Conservation (phyloP, 768 basidiomycete genomes). For the Kwoniella dejecticola region DNA sequence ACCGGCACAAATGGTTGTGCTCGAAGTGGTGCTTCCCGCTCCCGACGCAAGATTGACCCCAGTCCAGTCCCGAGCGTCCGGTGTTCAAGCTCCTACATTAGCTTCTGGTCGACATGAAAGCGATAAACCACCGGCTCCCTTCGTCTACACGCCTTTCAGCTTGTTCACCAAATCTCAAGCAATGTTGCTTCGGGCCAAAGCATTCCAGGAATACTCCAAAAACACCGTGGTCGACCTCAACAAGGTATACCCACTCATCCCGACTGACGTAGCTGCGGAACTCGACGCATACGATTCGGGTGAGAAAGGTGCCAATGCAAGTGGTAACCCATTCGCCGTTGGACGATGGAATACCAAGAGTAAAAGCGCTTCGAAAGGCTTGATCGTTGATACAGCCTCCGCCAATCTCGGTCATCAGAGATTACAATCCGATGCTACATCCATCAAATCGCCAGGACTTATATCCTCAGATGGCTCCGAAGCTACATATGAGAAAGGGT, state of each 20-base stretch:
- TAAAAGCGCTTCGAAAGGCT: constrained; percentile 11
- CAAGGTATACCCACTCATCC: constrained; percentile 36
- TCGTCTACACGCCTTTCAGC: constrained; percentile 54
- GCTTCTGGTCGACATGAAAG: constrained; percentile 29
- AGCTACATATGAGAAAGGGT: constrained; percentile 22
- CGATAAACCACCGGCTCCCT: constrained; percentile 52
- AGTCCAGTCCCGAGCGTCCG: constrained; percentile 43
- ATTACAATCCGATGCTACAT: constrained; percentile 7
- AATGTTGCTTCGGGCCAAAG: constrained; percentile 40
- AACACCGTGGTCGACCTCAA: constrained; percentile 31
- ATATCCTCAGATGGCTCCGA: constrained; percentile 21
- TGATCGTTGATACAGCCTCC: constrained; percentile 16
- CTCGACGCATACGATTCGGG: constrained; percentile 36
- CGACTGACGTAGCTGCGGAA: constrained; percentile 44
- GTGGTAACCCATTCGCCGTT: constrained; percentile 15
- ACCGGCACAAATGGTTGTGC: constrained; percentile 54
- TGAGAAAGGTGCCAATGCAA: constrained; percentile 23
- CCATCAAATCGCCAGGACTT: constrained; percentile 12
- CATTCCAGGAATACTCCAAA: constrained; percentile 36
- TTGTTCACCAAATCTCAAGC: constrained; percentile 53
- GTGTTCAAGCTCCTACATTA: constrained; percentile 35
- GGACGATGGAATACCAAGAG: constrained; percentile 12
- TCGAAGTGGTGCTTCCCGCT: constrained; percentile 50
- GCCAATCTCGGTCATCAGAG: constrained; percentile 4
- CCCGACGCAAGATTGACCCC: constrained; percentile 40